Percentiles rank a stretch among this genome's conserved stretches.
phyloP scores from a whole-genome alignment of 352 stramenopile genomes.

The Aphanomyces astaci region DNA sequence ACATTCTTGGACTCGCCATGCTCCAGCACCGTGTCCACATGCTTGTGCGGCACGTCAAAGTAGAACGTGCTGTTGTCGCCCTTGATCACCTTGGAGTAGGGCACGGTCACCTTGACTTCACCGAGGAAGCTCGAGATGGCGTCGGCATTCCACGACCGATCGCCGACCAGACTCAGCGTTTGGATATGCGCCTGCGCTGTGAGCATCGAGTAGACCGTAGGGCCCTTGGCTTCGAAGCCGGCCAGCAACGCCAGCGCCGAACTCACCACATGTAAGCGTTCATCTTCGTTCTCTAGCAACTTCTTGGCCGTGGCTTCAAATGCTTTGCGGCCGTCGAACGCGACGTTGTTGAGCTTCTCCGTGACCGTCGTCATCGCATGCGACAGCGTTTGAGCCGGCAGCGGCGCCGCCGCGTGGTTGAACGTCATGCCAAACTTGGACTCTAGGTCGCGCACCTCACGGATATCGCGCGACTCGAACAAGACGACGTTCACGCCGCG shows the following conservation, averaged over 20 bases:
- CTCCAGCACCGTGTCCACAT: conserved; percentile 51
- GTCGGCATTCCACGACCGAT: conserved; percentile 19
- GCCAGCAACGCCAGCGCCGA: conserved; percentile 61
- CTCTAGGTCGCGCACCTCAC: conserved; percentile 70
- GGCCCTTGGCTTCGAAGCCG: conserved; percentile 63
- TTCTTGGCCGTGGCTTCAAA: conserved; percentile 48
- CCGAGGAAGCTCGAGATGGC: background rate
- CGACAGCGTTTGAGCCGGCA: conserved; percentile 54
- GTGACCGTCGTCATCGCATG: conserved; percentile 42
- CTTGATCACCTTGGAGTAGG: background rate
- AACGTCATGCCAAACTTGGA: conserved; percentile 73
- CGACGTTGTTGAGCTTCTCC: conserved; percentile 45
- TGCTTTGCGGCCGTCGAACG: conserved; percentile 35
- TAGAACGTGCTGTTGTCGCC: conserved; percentile 13
- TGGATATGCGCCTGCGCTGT: conserved; percentile 53
- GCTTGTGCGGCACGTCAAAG: conserved; percentile 16
- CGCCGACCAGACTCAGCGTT: conserved; percentile 53
- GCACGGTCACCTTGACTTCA: conserved; percentile 14
- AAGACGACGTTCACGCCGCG: conserved; percentile 82
- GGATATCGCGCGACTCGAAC: conserved; percentile 55
- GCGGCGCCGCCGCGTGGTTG: conserved; percentile 41
- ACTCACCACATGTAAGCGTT: conserved; percentile 49
- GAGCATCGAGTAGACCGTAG: conserved; percentile 66
- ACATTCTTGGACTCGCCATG: conserved; percentile 26
- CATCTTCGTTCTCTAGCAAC: conserved; percentile 41